Base-by-base conservation (phyloP, 108 stramenopile species). In the Schizochytrium sp. region DNA sequence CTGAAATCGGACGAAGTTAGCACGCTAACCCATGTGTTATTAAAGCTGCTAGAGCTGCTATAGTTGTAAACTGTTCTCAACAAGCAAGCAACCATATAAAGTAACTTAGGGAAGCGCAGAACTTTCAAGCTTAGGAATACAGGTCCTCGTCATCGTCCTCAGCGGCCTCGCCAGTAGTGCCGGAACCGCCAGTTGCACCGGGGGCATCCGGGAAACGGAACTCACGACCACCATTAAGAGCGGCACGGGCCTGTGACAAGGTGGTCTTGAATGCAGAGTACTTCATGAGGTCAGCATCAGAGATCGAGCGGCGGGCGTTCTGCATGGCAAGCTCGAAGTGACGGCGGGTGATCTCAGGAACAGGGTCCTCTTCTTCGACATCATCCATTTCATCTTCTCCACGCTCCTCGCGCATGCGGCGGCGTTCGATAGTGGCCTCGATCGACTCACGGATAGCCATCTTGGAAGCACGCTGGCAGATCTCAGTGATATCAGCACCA, bases 401-500 rank as follows among this genome's bases (percentile, higher is more conserved):
- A 49, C 96, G 96, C 91, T 98, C 98, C 46, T 95, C 96, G 61
- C 95, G 94, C 90, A 98, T 94, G 41, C 97, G 95, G 57, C 97
- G 95, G 40, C 97, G 96, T 93, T 99, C 98, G 91, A 98, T 97
- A 90, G 98, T 97, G 61, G 96, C 95, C 92, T 97, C 97, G 90
- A 99, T 98, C 89, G 97, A 96, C 94, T 99, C 97, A 50, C 99
- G 95, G 94, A 99, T 98, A 69, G 98, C 99, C 72, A 99, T 87
- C 93, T 99, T 99, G 90, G 98, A 98, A 5, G 99, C 98, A 5
- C 96, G 94, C 94, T 99, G 99, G 90, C 99, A 99, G 89, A 99
- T 99, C 94, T 99, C 98, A 4, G 99, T 99, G 59, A 99, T 94
- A 93, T 99, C 99, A 41, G 99, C 99, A 59, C 99, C 99, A n/a